Percentiles rank a stretch among this genome's conserved stretches.
Evolutionary conservation across 2,329 filamentous ascomycete genomes (phyloP).

Genomic region (Bipolaris oryzae): DNA sequence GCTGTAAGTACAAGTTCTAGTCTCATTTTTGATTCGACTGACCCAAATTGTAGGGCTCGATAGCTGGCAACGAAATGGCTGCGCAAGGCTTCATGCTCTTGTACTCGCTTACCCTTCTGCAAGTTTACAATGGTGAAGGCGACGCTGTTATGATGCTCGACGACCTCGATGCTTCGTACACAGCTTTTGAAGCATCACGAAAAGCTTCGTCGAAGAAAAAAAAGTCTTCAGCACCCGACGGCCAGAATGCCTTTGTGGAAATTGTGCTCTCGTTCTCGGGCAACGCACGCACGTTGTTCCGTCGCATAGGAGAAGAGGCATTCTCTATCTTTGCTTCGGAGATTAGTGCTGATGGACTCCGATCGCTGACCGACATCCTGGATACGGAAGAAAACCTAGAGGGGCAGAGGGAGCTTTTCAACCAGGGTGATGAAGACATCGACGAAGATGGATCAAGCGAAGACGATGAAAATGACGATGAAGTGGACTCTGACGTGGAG

Average conservation of each 20-base stretch:
- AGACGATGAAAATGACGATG: constrained; percentile 57
- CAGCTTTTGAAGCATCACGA: constrained; percentile 68
- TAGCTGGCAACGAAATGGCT: constrained; percentile 42
- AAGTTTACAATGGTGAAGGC: constrained; percentile 86
- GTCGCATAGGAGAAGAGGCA: constrained; percentile 84
- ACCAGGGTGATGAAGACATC: constrained; percentile 57
- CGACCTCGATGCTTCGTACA: constrained; percentile 71
- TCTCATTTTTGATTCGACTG: constrained; percentile 1
- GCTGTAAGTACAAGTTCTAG: constrained; percentile 21
- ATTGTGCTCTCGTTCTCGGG: constrained; percentile 89
- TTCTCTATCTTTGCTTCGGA: constrained; percentile 81
- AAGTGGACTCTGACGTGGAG: constrained; percentile 54
- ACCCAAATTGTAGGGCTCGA: constrained; percentile 28
- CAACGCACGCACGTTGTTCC: constrained; percentile 81
- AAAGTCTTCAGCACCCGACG: constrained; percentile 30
- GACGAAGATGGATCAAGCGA: constrained; percentile 52
- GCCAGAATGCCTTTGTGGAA: constrained; percentile 67
- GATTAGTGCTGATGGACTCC: constrained; percentile 74
- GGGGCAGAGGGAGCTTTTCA: constrained; percentile 87
- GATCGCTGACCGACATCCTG: constrained; percentile 71
- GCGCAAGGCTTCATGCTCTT: constrained; percentile 75
- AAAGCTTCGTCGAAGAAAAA: constrained; percentile 60
- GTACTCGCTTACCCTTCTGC: constrained; percentile 82
- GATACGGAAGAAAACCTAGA: constrained; percentile 78
- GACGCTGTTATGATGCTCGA: constrained; percentile 83